phyloP scores from a whole-genome alignment of 106 monocot genomes.

The Dendrobium nobile region DNA sequence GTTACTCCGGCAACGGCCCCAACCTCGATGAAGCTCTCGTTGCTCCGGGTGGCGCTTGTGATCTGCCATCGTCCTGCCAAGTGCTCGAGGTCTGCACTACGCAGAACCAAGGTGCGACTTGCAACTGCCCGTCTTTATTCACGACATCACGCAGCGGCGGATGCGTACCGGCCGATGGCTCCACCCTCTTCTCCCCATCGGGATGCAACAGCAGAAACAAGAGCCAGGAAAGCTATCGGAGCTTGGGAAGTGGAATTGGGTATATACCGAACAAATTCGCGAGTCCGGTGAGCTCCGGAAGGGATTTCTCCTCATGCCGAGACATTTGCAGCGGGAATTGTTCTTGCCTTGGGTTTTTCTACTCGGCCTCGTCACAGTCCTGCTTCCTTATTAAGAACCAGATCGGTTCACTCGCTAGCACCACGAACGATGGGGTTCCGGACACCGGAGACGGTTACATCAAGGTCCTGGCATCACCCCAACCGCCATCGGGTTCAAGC shows the following conservation, averaged over 20 bases:
- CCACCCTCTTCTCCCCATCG: conserved; percentile 11
- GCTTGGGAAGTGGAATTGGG: conserved; percentile 18
- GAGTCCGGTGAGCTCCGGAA: conserved; percentile 9
- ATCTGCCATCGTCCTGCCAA: conserved; percentile 50
- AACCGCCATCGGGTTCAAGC: neutral
- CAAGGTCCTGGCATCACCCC: conserved; percentile 25
- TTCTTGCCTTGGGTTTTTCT: conserved; percentile 70
- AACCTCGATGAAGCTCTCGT: conserved; percentile 17
- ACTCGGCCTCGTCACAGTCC: conserved; percentile 27
- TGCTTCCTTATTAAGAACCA: conserved; percentile 49
- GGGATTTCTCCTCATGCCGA: conserved; percentile 27
- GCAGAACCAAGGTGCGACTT: conserved; percentile 20
- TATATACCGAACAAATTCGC: conserved; percentile 66
- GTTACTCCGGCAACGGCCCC: conserved; percentile 8
- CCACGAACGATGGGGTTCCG: conserved; percentile 1
- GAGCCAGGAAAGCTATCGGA: neutral
- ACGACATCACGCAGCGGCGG: neutral
- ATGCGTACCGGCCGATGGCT: conserved; percentile 54
- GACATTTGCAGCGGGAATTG: conserved; percentile 53
- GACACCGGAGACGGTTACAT: conserved; percentile 28
- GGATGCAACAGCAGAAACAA: neutral
- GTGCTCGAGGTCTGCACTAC: conserved; percentile 43
- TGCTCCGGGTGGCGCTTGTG: conserved; percentile 46
- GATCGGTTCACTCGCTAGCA: conserved; percentile 43
- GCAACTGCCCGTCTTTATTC: conserved; percentile 54